Evolutionary conservation across 352 stramenopile genomes (phyloP), one percentile per base, ranked within the genome.

Genomic region (Aphanomyces invadans): DNA sequence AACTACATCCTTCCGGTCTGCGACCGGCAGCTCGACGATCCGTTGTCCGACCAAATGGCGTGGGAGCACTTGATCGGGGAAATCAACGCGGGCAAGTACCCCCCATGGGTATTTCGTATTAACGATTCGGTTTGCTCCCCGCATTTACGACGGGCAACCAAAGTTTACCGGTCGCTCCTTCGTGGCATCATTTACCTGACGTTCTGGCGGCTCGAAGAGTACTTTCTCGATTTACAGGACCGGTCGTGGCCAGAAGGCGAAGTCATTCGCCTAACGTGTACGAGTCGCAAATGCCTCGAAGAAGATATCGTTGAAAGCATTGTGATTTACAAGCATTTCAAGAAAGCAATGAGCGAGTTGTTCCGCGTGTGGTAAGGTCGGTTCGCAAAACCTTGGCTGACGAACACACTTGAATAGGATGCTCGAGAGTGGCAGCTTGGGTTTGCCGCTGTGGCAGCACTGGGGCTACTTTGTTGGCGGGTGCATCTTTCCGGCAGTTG

Each of bases 131-230:
- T 36, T 0, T 31, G 11, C 2, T 32, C 60, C 10, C 7, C 15
- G 19, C 1, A 21, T 17, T 25, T 49, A 17, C 60, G 60, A 26
- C 11, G 17, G 3, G n/a, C n/a, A 11, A 51, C 60, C 7, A 25
- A 25, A 19, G n/a, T 25, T 26, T 48, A 45, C 23, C 60, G 60
- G 5, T 36, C 28, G 1, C 7, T 60, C 9, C 42, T 67, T 11
- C 60, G 60, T 10, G 60, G n/a, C 11, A 21, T 67, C 15, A n/a
- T 67, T 31, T 57, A 38, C 21, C 29, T 84, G 9, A 73, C 76
- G 5, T 86, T 87, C 62, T 87, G 79, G 79, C 72, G 79, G 3
- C 71, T 81, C 39, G 76, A 86, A 67, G 77, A 86, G 25, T 71
- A 86, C 9, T 70, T 67, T 5, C 60, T 65, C 0, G 79, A 87